Base-by-base conservation (phyloP, 192 early-diverging fungal genomes). In the Irineochytrium annulatum region DNA sequence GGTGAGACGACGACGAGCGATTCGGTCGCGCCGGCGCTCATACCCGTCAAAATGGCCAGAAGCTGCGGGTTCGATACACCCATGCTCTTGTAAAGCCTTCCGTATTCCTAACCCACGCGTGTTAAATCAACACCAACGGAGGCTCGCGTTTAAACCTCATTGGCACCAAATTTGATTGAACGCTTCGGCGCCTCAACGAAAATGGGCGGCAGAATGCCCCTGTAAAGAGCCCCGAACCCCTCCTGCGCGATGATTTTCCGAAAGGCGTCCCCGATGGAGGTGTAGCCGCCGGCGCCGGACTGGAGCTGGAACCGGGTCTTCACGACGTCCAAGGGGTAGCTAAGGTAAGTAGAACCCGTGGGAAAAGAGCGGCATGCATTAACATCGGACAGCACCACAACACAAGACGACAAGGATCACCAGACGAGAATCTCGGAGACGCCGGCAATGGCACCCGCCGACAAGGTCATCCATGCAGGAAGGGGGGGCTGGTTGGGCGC, bases 181-280 rank as follows among this genome's bases (percentile, higher is more conserved):
- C 95, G 85, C 78, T 98, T 98, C 22, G 95, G 95, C 34, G 95
- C 95, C 74, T 98, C 96, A 0, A 93, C 92, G 77, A 98, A 78
- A 64, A 98, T 93, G 3, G 96, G 96, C 37, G 96, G 91, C 29
- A 93, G 63, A 52, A 98, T 98, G n/a, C 95, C 95, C 46, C 90
- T 79, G 67, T 96, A 93, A 43, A 94, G 77, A 1, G 86, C 78
- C 6, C 48, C 63, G n/a, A 73, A 77, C 34, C 88, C 88, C 62
- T 90, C 88, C 43, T 85, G 78, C 55, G 75, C 74, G 67, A 90
- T 74, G 41, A 90, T 90, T 26, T 82, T 73, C 34, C 63, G 53
- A 70, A 90, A 86, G 19, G 78, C 75, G 59, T 85, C 86, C 52
- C 77, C 28, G 39, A 90, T 85, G 31, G 80, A 86, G 55, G 71